Conservation (phyloP, 2,329 filamentous ascomycete genomes). For the Alternaria ethzedia region DNA sequence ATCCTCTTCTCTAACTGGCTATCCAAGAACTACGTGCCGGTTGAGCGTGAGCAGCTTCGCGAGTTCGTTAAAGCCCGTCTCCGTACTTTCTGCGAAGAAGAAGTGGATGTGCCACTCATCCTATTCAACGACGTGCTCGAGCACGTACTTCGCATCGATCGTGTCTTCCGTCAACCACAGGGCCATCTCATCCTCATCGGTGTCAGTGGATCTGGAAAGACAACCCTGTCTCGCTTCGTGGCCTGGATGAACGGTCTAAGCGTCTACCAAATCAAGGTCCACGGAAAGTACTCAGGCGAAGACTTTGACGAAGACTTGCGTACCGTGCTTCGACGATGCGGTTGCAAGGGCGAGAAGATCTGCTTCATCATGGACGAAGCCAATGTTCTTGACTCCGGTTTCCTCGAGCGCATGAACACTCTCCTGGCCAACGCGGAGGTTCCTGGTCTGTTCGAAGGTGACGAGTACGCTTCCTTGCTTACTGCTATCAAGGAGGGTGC, state of each 20-base stretch:
- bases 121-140: conserved; percentile 99
- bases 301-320: conserved; percentile 98
- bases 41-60: conserved; percentile 91
- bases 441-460: conserved; percentile 97
- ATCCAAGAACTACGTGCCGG: conserved; percentile 96
- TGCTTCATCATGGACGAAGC: conserved; percentile 99
- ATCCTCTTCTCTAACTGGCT: conserved; percentile 99
- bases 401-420: conserved; percentile 99
- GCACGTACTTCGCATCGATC: conserved; percentile 96
- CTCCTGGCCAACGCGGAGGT: conserved; percentile 99
- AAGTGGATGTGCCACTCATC: conserved; percentile 96
- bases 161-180: conserved; percentile 97
- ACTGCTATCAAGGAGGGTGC: conserved; percentile 98
- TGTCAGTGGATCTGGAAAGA: conserved; percentile 98
- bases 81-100: conserved; percentile 98
- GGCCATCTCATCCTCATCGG: conserved; percentile 98
- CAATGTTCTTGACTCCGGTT: conserved; percentile 97
- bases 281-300: conserved; percentile 96
- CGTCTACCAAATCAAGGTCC: conserved; percentile 99
- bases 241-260: conserved; percentile 99
- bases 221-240: conserved; percentile 94
- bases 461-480: conserved; percentile 98
- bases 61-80: conserved; percentile 98
- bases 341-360: conserved; percentile 98
- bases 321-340: conserved; percentile 89